Conservation (phyloP, 768 basidiomycete genomes). For the Tulasnella sp. region DNA sequence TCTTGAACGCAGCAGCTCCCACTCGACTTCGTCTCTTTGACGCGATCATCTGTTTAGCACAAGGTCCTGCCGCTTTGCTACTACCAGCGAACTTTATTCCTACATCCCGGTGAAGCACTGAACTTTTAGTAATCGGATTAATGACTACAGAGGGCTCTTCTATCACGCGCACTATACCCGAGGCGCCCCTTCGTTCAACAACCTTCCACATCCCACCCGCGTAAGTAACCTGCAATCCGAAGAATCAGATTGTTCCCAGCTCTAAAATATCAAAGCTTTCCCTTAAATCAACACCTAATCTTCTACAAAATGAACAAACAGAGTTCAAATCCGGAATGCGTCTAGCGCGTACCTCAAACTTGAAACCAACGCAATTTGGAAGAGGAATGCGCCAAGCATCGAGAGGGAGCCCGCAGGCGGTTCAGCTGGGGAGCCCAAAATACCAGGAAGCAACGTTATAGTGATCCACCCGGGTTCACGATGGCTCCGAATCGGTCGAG, state of each 20-base stretch:
- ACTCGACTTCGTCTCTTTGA: no score
- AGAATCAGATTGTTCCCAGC: no score
- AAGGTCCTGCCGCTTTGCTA: no score
- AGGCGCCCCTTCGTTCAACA: slow-evolving; percentile 71
- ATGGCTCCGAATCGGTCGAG: slow-evolving; percentile 29
- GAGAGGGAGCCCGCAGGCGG: slow-evolving; percentile 20
- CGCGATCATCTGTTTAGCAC: no score
- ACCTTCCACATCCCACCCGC: slow-evolving; percentile 68
- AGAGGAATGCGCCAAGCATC: slow-evolving; percentile 29
- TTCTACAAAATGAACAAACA: slow-evolving; percentile 29
- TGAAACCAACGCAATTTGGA: slow-evolving; percentile 64
- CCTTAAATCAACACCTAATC: no score
- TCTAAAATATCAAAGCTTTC: no score
- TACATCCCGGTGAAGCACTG: no score
- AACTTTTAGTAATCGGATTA: no score
- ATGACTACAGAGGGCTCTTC: no score
- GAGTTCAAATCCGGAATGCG: slow-evolving; percentile 55
- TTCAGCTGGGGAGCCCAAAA: neutral
- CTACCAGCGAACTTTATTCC: no score
- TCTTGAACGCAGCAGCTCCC: no score
- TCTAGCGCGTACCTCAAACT: slow-evolving; percentile 67
- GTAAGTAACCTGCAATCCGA: slow-evolving; percentile 35
- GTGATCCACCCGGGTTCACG: slow-evolving; percentile 32
- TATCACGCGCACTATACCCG: slow-evolving; percentile 22
- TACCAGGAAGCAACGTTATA: slow-evolving; percentile 20